These are phyloP conservation scores for Lyophyllum semitale DNA, from an alignment of 768 basidiomycete genomes.

Conservation along the genomic window DNA sequence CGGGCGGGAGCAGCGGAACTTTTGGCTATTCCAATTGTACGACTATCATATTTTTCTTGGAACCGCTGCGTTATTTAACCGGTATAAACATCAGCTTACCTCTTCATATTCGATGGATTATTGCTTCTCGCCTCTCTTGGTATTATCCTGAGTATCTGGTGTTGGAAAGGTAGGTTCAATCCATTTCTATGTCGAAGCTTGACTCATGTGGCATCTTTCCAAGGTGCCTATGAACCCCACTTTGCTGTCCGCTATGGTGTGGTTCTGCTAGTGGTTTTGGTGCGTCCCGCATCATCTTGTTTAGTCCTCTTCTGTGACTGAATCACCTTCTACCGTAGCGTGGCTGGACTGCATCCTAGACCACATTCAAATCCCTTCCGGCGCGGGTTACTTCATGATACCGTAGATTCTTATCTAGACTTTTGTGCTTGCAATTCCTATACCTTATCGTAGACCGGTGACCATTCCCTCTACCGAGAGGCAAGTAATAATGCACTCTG, in stretches of 20 bases:
- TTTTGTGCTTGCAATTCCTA: too few species aligned
- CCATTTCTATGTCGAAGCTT: not conserved
- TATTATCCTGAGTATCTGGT: constrained; percentile 66
- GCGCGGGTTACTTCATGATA: too few species aligned
- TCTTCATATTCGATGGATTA: constrained; percentile 66
- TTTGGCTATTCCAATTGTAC: constrained; percentile 47
- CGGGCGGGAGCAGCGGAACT: constrained; percentile 15
- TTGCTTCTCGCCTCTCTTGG: constrained; percentile 53
- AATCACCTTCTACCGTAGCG: constrained; percentile 31
- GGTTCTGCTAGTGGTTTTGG: constrained; percentile 73
- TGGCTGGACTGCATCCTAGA: constrained; percentile 74
- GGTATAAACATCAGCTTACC: constrained; percentile 51
- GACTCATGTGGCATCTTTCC: not conserved
- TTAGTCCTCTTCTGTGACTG: not conserved
- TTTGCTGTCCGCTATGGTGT: constrained; percentile 73
- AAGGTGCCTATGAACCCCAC: constrained; percentile 61
- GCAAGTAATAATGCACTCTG: too few species aligned
- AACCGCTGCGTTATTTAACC: not conserved
- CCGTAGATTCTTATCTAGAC: too few species aligned
- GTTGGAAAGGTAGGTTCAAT: constrained; percentile 20
- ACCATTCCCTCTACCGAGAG: too few species aligned
- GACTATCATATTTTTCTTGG: constrained; percentile 15
- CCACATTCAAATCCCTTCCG: too few species aligned
- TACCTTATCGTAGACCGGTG: too few species aligned
- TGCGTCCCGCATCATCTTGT: constrained; percentile 22